A percentile compares a stretch with the other conserved stretches of the same genome.
These are phyloP conservation scores for Dactylellina leptospora DNA, from an alignment of 2,329 filamentous ascomycete genomes.

Conservation along the genomic window DNA sequence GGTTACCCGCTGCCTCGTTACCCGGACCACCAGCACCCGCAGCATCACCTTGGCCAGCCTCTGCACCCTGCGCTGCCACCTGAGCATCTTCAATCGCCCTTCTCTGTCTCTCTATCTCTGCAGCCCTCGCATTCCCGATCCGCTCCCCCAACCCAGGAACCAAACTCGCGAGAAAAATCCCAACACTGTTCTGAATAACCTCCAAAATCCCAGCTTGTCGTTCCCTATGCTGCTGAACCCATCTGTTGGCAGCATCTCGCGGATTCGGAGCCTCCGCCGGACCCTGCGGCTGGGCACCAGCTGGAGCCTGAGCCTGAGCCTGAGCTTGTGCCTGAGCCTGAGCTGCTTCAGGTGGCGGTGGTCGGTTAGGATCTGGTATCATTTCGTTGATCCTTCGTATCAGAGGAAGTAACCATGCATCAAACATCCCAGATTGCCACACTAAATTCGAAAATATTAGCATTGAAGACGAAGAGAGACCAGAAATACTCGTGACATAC, in stretches of 20 bases:
- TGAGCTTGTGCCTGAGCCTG: constrained; percentile 6
- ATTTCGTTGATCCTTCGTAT: constrained; percentile 52
- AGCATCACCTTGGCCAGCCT: neutral
- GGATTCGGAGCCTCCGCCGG: constrained; percentile 31
- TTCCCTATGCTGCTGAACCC: constrained; percentile 18
- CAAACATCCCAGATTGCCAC: constrained; percentile 56
- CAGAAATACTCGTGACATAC: constrained; percentile 36
- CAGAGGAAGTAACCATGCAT: constrained; percentile 51
- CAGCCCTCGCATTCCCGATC: constrained; percentile 28
- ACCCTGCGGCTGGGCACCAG: constrained; percentile 33
- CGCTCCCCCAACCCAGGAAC: constrained; percentile 54
- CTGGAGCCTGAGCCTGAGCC: constrained; percentile 36
- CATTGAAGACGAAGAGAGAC: neutral
- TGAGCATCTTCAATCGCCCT: constrained; percentile 11
- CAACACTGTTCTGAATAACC: constrained; percentile 54
- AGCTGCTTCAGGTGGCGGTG: constrained; percentile 13
- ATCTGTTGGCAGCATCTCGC: constrained; percentile 48
- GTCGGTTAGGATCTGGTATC: constrained; percentile 30
- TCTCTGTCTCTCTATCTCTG: constrained; percentile 2
- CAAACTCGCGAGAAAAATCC: constrained; percentile 56
- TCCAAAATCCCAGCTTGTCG: constrained; percentile 50
- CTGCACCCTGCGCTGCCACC: constrained; percentile 2
- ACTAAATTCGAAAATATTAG: constrained; percentile 40
- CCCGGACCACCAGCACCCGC: neutral
- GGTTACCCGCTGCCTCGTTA: neutral